Conservation (phyloP, 305 asterid genomes). For the Solanum hybrid region DNA sequence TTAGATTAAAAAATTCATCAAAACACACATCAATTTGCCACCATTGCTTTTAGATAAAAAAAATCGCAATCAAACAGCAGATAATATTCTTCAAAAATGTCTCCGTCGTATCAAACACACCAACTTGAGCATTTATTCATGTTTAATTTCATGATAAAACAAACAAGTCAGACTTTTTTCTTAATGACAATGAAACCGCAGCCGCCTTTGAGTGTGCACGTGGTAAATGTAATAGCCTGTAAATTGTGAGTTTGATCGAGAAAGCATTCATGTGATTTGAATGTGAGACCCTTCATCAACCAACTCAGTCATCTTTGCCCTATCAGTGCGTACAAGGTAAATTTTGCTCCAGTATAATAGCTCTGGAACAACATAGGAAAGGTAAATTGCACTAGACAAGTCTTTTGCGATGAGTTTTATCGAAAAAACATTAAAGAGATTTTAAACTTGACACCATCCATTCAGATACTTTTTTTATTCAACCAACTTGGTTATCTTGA, state of each 20-base stretch:
- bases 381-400: neutral
- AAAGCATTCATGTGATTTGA: neutral
- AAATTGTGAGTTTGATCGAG: neutral
- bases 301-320: neutral
- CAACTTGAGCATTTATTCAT: neutral
- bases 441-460: neutral
- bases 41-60: neutral
- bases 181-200: too few relatives aligned
- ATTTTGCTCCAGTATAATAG: neutral
- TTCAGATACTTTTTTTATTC: fast-evolving
- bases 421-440: too few relatives aligned
- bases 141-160: neutral
- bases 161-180: neutral
- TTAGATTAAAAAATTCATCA: neutral
- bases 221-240: neutral
- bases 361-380: too few relatives aligned
- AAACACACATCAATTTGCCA: neutral
- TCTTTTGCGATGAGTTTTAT: neutral
- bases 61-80: neutral
- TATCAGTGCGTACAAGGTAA: neutral
- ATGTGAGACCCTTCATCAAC: neutral
- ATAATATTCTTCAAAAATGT: neutral
- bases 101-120: neutral
- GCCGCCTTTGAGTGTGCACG: neutral
- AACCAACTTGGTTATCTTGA: neutral